phyloP scores from a whole-genome alignment of 108 stramenopile genomes.

The Cylindrotheca closterium region DNA sequence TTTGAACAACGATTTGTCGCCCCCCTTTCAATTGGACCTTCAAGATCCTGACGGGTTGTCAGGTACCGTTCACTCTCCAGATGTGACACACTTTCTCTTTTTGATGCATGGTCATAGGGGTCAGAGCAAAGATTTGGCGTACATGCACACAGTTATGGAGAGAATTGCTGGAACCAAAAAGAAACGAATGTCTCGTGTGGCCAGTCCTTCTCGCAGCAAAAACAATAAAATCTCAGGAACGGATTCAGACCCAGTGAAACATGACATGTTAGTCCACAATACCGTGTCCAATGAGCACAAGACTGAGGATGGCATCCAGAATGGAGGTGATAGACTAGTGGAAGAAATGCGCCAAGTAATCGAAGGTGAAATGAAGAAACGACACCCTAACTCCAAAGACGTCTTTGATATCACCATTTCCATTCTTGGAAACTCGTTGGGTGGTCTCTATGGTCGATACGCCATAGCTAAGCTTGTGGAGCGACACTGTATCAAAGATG shows the following conservation, averaged over 20 bases:
- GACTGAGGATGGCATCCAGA: slow-evolving; percentile 76
- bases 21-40: background rate
- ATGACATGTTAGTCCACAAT: slow-evolving; percentile 64
- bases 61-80: slow-evolving; percentile 1
- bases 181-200: slow-evolving; percentile 1
- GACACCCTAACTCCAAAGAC: slow-evolving; percentile 11
- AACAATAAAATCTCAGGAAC: background rate
- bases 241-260: background rate
- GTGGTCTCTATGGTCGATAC: slow-evolving; percentile 82
- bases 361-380: slow-evolving; percentile 39
- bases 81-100: slow-evolving; percentile 53
- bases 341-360: slow-evolving; percentile 68
- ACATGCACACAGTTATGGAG: slow-evolving; percentile 41
- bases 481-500: slow-evolving; percentile 21
- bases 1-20: slow-evolving; percentile 4
- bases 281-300: slow-evolving; percentile 71
- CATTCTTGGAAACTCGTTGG: slow-evolving; percentile 82
- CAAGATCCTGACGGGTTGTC: slow-evolving; percentile 1
- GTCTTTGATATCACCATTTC: slow-evolving; percentile 60
- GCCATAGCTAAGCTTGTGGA: slow-evolving; percentile 64
- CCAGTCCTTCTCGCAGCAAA: background rate
- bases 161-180: slow-evolving; percentile 11
- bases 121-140: slow-evolving; percentile 42
- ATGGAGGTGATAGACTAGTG: slow-evolving; percentile 75
- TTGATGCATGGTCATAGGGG: slow-evolving; percentile 60